Conservation (phyloP, 164 flowering plant species). For the Paratinospora sagittata region DNA sequence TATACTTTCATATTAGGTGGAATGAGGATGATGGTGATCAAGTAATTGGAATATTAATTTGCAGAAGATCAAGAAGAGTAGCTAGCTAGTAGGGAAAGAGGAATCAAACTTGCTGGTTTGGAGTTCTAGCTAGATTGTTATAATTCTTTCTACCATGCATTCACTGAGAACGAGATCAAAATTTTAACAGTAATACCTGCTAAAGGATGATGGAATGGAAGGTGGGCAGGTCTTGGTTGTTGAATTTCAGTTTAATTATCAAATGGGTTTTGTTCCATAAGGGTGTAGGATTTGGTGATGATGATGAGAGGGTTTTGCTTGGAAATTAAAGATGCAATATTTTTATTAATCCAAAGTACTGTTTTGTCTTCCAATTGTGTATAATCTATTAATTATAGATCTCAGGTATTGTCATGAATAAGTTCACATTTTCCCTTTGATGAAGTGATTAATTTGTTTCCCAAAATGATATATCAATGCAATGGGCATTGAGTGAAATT, state of each 20-base stretch:
- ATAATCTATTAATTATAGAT: conserved; percentile 19
- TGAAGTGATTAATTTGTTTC: conserved; percentile 9
- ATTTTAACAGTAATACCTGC: no score
- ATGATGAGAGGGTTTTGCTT: no score
- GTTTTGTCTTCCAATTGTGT: conserved; percentile 16
- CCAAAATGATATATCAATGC: conserved; percentile 7
- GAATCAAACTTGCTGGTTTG: no score
- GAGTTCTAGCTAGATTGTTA: no score
- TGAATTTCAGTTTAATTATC: neutral
- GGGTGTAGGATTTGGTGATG: no score
- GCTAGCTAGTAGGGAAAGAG: no score
- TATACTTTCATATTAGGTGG: no score
- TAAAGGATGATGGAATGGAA: conserved; percentile 3
- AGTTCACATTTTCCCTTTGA: conserved; percentile 8
- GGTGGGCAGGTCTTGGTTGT: neutral
- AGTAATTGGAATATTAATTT: neutral
- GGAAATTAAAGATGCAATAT: neutral
- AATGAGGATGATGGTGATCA: no score
- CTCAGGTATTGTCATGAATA: conserved; percentile 14
- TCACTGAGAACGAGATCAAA: neutral
- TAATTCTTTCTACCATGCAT: no score
- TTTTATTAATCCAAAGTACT: neutral
- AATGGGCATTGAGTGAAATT: neutral
- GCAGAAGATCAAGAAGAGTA: neutral
- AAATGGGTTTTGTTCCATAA: neutral